Evolutionary conservation across 257 asterid genomes (phyloP).

Genomic region (Lycium barbarum): DNA sequence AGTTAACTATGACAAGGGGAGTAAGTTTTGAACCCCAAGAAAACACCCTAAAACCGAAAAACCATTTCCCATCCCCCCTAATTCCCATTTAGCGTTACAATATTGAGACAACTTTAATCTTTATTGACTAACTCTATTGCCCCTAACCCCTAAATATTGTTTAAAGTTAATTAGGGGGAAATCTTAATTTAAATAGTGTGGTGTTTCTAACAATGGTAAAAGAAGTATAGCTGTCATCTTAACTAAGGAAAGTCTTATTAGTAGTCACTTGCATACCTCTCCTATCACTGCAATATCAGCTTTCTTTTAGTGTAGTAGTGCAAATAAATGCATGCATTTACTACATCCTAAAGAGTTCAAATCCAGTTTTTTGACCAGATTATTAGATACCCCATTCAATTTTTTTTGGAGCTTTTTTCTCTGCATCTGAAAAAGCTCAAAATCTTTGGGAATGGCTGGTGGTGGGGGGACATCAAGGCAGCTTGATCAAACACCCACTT

Average conservation of each 20-base stretch:
- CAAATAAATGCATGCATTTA: constrained; percentile 23
- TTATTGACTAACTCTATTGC: not conserved
- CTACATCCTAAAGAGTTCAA: not conserved
- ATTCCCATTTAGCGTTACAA: not conserved
- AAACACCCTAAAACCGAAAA: not conserved
- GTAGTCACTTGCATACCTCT: not conserved
- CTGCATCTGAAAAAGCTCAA: not conserved
- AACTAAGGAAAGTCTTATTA: not conserved
- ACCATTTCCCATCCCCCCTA: not conserved
- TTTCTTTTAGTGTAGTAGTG: constrained; percentile 16
- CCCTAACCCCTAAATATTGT: not conserved
- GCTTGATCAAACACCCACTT: constrained; percentile 84
- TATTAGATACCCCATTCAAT: not conserved
- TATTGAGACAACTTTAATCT: not conserved
- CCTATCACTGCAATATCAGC: not conserved
- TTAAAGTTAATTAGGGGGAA: not conserved
- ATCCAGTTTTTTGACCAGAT: not conserved
- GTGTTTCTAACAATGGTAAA: not conserved
- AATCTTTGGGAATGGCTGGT: constrained; percentile 57
- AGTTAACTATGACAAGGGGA: too few species aligned
- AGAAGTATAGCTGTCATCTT: not conserved
- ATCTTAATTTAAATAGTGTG: not conserved
- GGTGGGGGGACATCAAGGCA: constrained; percentile 42
- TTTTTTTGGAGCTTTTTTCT: not conserved
- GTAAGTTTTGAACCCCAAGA: too few species aligned